Evolutionary conservation across 176 grass and related monocot genomes (phyloP), one percentile per base, ranked within the genome.

Genomic region (Paspalum vaginatum): DNA sequence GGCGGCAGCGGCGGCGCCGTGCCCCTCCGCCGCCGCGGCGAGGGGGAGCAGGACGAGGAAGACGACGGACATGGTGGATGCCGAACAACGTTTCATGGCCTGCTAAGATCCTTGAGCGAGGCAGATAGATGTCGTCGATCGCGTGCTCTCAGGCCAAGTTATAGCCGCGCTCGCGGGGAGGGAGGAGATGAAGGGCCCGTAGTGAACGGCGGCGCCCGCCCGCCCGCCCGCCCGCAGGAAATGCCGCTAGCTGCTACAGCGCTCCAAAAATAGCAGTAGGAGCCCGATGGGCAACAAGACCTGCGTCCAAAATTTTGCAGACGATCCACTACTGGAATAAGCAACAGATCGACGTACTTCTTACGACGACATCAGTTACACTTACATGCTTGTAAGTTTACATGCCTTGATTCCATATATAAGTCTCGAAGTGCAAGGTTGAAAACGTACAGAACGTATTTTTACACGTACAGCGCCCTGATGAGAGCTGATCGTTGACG

Each of bases 71-170:
- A 71, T 67, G 81, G 43, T 51, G 61, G 68, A 0, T 17, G 25
- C 25, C 4, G 18, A 24, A 4, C 14, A 14, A 52, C 9, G 47
- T 7, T 72, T 87, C 85, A 87, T 87, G 42, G 64, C n/a, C n/a
- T n/a, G n/a, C 22, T 32, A 12, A 63, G 17, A 2, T 9, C 6
- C 6, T 0, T 5, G n/a, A 14, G 37, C 40, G 39, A 6, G 40
- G 20, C 11, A 57, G 20, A 7, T 7, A 43, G 42, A 32, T 32
- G 2, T 32, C 32, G 32, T 1, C 32, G 32, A 32, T 32, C 32
- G 32, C 3, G 32, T 0, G 11, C 8, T 42, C 0, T 18, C 8
- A 11, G 10, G 7, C 38, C 4, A 8, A 7, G 40, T 58, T 59
- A 66, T 66, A 41, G 39, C 21, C 56, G 11, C 22, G 58, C 3